Base-by-base conservation (phyloP, 129 eudicot species). In the Saussurea involucrata region DNA sequence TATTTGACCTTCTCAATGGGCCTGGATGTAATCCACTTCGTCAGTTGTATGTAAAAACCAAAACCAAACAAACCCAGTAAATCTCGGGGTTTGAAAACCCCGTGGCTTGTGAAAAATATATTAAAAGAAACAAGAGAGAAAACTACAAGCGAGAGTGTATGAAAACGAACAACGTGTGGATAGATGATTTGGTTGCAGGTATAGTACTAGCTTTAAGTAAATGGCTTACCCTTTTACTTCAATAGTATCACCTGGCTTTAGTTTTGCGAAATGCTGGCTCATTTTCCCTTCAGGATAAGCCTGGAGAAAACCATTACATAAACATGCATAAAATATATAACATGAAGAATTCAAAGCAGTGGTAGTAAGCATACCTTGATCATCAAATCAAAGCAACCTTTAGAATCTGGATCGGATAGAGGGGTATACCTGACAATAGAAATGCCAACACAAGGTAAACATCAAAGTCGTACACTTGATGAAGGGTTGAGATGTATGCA, bases 231-330 rank as follows among this genome's bases (percentile, higher is more conserved):
- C 99, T 92, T 92, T 95, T 60, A 95, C 97, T 88, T 95, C 96
- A 31, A 95, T 68, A 10, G 88, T 92, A 86, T 95, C 99, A 8
- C 97, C 99, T 22, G 99, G 97, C 44, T 87, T 89, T 79, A 95
- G 83, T 76, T 86, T 95, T 71, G 96, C 96, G 79, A 92, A 92
- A 83, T 95, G 97, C 85, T 92, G 99, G 71, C 99, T 95, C 99
- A 95, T 95, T 86, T 95, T 92, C 37, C 99, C 99, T 81, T 90
- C 92, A 9, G 97, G 99, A 77, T 95, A 95, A 44, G 92, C 76
- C 98, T 95, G 89, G 60, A 67, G 29, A 70, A 65, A 69, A 25
- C 5, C 53, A 68, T 28, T 60, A 64, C 10, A 36, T 11, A 29
- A 28, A 25, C 36, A 67, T 37, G 12, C 67, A 53, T 37, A 37